Evolutionary conservation across 1,284 basidiomycete species (phyloP).

Genomic region (Mycocalia duriaeana): DNA sequence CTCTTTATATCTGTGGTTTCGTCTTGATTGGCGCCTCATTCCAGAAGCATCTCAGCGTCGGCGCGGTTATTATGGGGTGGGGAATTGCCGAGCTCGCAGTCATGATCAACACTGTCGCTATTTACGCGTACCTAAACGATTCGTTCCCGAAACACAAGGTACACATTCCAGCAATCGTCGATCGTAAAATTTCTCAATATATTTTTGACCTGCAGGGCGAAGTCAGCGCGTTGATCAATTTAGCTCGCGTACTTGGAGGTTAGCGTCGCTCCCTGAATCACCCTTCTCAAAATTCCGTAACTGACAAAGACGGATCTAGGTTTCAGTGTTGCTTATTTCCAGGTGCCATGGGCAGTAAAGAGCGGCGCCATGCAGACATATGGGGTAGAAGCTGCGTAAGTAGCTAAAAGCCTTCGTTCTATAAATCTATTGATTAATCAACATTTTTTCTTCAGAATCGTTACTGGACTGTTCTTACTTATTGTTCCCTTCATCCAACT

Average conservation of each 20-base stretch:
- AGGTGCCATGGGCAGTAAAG: constrained; percentile 50
- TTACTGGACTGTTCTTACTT: constrained; percentile 45
- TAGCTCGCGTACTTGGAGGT: constrained; percentile 47
- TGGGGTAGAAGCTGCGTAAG: constrained; percentile 46
- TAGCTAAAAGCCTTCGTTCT: constrained; percentile 1
- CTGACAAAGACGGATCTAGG: constrained; percentile 19
- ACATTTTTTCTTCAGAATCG: constrained; percentile 30
- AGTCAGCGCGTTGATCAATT: constrained; percentile 53
- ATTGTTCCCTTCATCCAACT: constrained; percentile 48
- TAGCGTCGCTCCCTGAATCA: constrained; percentile 5
- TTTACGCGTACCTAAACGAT: constrained; percentile 54
- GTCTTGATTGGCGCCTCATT: constrained; percentile 49
- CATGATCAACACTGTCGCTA: constrained; percentile 64
- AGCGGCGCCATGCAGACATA: constrained; percentile 49
- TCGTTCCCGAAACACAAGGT: constrained; percentile 48
- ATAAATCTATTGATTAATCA: neutral
- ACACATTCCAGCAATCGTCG: constrained; percentile 3
- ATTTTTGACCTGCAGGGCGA: constrained; percentile 39
- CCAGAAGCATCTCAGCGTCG: constrained; percentile 51
- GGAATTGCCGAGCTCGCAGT: constrained; percentile 54
- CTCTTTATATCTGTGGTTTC: constrained; percentile 57
- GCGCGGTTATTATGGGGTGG: constrained; percentile 63
- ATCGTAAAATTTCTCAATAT: neutral
- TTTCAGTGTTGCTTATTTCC: constrained; percentile 50
- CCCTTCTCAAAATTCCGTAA: neutral